A percentile compares a stretch with the other conserved stretches of the same genome.
phyloP scores from a whole-genome alignment of 257 asterid genomes.

The Salvia hispanica region DNA sequence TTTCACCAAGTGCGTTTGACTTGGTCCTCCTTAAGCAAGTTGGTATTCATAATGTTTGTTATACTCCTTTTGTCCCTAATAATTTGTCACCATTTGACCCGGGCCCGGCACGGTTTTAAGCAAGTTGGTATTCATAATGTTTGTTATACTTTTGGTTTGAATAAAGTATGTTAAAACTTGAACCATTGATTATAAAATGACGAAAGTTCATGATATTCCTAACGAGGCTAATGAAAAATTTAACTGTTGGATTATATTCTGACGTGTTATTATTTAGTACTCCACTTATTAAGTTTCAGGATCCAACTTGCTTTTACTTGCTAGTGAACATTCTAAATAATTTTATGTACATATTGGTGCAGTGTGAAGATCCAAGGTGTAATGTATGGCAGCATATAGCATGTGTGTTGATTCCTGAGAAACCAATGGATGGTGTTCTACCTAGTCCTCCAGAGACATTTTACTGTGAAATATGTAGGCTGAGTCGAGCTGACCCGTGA shows the following conservation, averaged over 20 bases:
- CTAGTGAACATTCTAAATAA: conserved; percentile 19
- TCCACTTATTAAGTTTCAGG: neutral
- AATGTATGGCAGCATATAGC: conserved; percentile 85
- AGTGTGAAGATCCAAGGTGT: conserved; percentile 92
- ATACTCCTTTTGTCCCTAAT: too few relatives aligned
- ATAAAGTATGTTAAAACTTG: neutral
- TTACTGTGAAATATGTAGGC: conserved; percentile 89
- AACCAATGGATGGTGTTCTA: conserved; percentile 67
- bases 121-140: neutral
- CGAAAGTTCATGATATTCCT: neutral
- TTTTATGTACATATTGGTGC: conserved; percentile 40
- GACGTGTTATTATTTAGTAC: neutral
- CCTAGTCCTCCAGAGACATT: conserved; percentile 70
- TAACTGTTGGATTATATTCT: neutral
- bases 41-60: neutral
- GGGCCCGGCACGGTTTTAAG: neutral
- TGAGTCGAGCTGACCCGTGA: conserved; percentile 97
- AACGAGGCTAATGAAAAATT: neutral
- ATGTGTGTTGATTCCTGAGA: conserved; percentile 88
- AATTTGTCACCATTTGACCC: too few relatives aligned
- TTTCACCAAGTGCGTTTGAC: neutral
- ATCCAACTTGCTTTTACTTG: neutral
- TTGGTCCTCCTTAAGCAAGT: neutral
- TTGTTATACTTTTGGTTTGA: neutral
- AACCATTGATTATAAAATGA: neutral